These are phyloP conservation scores for Monilinia vaccinii-corymbosi DNA, from an alignment of 2,329 filamentous ascomycete species.

Conservation along the genomic window DNA sequence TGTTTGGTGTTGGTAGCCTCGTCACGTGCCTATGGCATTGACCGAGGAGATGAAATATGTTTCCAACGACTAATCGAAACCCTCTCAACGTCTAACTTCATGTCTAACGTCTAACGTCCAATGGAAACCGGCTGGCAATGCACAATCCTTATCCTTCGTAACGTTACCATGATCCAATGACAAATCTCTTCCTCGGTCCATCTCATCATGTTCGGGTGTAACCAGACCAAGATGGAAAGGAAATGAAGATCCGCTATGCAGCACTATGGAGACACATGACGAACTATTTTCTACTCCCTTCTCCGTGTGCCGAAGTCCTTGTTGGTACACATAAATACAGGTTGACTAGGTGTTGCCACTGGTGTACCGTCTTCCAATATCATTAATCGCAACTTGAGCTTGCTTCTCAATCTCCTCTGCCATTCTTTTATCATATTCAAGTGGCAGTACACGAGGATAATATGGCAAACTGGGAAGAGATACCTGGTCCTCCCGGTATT, in stretches of 20 bases:
- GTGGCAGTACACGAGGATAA: background rate
- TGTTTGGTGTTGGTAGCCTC: too few relatives aligned
- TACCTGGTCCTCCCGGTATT: constrained; percentile 17
- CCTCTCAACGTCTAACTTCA: too few relatives aligned
- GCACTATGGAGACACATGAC: background rate
- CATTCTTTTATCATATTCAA: background rate
- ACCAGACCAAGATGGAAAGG: background rate
- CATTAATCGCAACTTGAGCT: background rate
- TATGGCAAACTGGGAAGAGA: constrained; percentile 13
- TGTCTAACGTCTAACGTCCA: too few relatives aligned
- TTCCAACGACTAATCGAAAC: too few relatives aligned
- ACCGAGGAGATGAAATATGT: too few relatives aligned
- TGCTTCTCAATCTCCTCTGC: background rate
- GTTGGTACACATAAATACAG: too few relatives aligned
- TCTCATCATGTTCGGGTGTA: background rate
- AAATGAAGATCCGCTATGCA: background rate
- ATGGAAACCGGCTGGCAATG: too few relatives aligned
- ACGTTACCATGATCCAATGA: background rate
- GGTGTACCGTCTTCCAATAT: background rate
- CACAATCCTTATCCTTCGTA: too few relatives aligned
- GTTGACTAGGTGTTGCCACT: background rate
- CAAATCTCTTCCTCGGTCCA: background rate
- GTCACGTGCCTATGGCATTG: too few relatives aligned
- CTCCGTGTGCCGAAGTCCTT: background rate
- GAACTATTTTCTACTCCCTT: background rate